Evolutionary conservation across 768 basidiomycete genomes (phyloP), one percentile per base, ranked within the genome.

Genomic region (Lactifluus pinguis): DNA sequence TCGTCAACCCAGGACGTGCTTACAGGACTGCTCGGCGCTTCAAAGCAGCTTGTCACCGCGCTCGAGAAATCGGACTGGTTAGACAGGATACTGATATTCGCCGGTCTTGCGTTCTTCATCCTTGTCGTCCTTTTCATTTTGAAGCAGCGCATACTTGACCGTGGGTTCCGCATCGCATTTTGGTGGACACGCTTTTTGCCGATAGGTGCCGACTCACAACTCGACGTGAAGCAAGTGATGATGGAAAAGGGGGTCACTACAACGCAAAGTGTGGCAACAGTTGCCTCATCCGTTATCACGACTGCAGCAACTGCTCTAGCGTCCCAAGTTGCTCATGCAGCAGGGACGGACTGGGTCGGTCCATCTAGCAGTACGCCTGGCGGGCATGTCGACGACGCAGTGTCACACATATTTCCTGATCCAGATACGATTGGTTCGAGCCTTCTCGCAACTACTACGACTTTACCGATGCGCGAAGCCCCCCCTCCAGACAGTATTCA

Each of bases 61-160:
- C 84, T 99, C 51, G 91, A 97, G 73, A 86, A 87, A 61, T 82
- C 93, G 15, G 95, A 98, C 76, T 87, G 89, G 84, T 76, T 95
- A 19, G 97, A 99, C 76, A 87, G 95, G 6, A 71, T 97, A 32
- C 75, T 98, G 63, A 87, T 99, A 67, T 74, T 93, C 57, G 78
- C 84, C 2, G 90, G 83, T 0, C 83, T 98, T 39, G 70, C 77
- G 11, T 90, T 98, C 72, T 99, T 99, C 76, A 63, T 85, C 60
- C 81, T 94, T 17, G 86, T 90, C 34, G 84, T 93, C 7, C 79
- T 87, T 29, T 95, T 90, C 67, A 87, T 99, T 65, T 68, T 98
- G 68, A 92, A 97, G 73, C 85, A 94, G 59, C 81, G 97, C 15
- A 75, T 98, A 50, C 65, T 98, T 39, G 91, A 95, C 70, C 82